Evolutionary conservation across 169 alveolate genomes (phyloP).

Genomic region (Theileria luwenshuni): DNA sequence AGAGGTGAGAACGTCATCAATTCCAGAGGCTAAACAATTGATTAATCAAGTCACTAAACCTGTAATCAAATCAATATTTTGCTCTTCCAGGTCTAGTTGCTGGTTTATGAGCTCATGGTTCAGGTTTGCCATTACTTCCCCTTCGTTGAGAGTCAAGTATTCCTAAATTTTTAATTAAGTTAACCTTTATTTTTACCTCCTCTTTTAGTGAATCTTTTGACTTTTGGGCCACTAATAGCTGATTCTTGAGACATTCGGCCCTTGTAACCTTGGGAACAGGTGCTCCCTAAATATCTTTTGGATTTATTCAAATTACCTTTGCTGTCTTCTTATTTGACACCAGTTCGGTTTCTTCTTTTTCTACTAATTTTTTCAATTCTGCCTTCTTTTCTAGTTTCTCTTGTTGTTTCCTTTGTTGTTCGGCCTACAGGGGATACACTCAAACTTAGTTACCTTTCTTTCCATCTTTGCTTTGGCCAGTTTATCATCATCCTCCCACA

Average conservation of each 20-base stretch:
- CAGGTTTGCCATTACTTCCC: constrained; percentile 25
- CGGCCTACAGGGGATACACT: constrained; percentile 30
- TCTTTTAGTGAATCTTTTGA: constrained; percentile 40
- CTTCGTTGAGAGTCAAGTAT: constrained; percentile 23
- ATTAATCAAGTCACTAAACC: constrained; percentile 25
- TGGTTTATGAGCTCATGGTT: constrained; percentile 55
- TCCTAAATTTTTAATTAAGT: constrained; percentile 14
- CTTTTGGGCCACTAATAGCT: constrained; percentile 42
- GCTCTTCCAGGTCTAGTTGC: constrained; percentile 43
- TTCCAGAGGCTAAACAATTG: constrained; percentile 57
- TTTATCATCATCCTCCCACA: constrained; percentile 80
- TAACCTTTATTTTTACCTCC: constrained; percentile 20
- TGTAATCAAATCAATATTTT: constrained; percentile 49
- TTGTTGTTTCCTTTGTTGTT: constrained; percentile 59
- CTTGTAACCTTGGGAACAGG: constrained; percentile 61
- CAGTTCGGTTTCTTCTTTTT: constrained; percentile 60
- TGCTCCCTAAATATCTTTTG: constrained; percentile 17
- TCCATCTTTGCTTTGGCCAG: constrained; percentile 71
- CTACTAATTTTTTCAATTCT: constrained; percentile 53
- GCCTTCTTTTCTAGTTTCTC: constrained; percentile 58
- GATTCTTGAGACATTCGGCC: constrained; percentile 57
- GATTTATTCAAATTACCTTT: constrained; percentile 30
- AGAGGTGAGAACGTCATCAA: constrained; percentile 62
- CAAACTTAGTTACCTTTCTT: constrained; percentile 68
- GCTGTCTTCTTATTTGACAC: constrained; percentile 41